phyloP scores from a whole-genome alignment of 192 early-diverging fungal genomes.

The Podila horticola region DNA sequence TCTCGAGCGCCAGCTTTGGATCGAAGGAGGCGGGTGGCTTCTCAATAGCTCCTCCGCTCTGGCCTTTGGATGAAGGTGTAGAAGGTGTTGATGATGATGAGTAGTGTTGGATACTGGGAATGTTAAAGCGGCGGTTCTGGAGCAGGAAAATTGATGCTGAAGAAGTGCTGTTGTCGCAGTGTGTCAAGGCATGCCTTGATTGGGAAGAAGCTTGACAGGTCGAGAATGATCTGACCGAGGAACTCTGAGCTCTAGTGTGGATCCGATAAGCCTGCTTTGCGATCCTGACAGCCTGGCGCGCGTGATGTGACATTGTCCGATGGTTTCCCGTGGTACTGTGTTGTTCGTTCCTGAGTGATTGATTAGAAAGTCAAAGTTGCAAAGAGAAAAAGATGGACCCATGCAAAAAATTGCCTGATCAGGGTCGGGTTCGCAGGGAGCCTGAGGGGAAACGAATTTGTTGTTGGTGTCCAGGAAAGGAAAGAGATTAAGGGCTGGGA shows the following conservation, averaged over 20 bases:
- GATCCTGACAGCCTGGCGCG: constrained; percentile 8
- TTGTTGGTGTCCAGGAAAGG: no score
- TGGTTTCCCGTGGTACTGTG: background rate
- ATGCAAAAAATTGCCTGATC: no score
- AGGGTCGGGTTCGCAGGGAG: no score
- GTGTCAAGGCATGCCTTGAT: background rate
- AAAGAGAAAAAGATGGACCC: no score
- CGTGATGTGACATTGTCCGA: constrained; percentile 1
- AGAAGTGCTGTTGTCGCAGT: background rate
- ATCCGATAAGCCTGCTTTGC: background rate
- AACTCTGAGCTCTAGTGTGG: background rate
- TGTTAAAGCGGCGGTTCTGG: no score
- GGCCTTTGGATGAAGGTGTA: background rate
- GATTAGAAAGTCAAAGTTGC: no score
- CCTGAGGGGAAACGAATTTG: no score
- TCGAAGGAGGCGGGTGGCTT: constrained; percentile 15
- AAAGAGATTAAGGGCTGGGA: no score
- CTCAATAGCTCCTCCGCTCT: constrained; percentile 6
- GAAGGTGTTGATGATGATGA: background rate
- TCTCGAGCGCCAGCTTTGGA: background rate
- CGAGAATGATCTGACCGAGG: no score
- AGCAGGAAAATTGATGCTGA: background rate
- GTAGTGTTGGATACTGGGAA: no score
- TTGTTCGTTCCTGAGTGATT: background rate
- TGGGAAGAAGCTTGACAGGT: no score